phyloP scores from a whole-genome alignment of 169 alveolate genomes.

The Plasmodium yoelii region DNA sequence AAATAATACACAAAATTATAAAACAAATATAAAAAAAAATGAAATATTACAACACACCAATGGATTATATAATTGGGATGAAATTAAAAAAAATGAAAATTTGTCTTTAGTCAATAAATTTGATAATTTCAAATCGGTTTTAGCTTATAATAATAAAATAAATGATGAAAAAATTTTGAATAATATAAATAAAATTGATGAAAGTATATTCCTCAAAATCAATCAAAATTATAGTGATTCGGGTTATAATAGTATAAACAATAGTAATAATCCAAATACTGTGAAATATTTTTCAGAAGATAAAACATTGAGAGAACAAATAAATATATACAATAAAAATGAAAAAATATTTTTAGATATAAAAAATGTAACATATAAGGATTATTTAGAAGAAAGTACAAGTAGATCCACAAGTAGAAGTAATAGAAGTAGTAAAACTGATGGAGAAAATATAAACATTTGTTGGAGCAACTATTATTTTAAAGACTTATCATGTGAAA shows the following conservation, averaged over 20 bases:
- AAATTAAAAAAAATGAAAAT: no score
- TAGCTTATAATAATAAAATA: not conserved
- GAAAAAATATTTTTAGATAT: not conserved
- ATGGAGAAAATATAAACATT: no score
- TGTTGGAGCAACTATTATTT: no score
- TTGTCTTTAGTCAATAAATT: no score
- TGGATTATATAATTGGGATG: no score
- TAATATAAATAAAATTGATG: not conserved
- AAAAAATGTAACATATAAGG: slow-evolving; percentile 3
- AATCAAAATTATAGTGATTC: not conserved
- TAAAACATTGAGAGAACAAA: not conserved
- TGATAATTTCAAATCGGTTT: no score
- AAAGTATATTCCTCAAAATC: not conserved
- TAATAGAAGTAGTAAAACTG: not conserved
- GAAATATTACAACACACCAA: no score
- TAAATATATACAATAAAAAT: not conserved
- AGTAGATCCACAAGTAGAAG: not conserved
- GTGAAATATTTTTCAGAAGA: not conserved
- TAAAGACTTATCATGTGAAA: not conserved
- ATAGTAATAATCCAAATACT: not conserved
- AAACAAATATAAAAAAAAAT: no score
- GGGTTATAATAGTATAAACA: not conserved
- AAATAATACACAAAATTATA: no score
- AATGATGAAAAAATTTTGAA: not conserved
- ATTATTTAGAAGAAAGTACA: not conserved